Evolutionary conservation across 352 stramenopile species (phyloP), one percentile per base, ranked within the genome.

Genomic region (Globisporangium okanoganense): DNA sequence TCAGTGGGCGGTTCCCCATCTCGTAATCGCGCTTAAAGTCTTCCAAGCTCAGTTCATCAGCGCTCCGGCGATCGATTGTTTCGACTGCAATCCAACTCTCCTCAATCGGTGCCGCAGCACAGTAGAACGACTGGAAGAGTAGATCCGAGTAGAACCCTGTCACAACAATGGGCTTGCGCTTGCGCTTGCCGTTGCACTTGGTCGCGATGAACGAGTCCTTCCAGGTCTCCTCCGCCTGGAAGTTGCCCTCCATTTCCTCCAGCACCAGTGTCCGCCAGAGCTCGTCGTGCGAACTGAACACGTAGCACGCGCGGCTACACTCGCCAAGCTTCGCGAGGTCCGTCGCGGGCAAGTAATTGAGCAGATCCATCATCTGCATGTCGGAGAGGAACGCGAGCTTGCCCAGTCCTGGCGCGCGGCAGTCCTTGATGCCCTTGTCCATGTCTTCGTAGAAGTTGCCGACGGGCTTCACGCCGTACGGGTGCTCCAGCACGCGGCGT

Each of bases 81-180:
- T 95, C 83, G 16, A 88, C 70, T 3, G 58, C 70, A 3, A 94
- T 13, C 87, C 86, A 95, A 12, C 69, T 69, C n/a, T 72, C 54
- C 52, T 87, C 67, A 38, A 90, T 86, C 8, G 80, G 82, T 22
- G 79, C 70, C 2, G 70, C 68, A 1, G 81, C 78, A 49, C 85
- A 95, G 65, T 91, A 92, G 69, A 90, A 94, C 49, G 86, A 82
- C 67, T 94, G 86, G 70, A 95, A 96, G 20, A 96, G 70, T 55
- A 93, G 52, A 51, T 96, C 87, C n/a, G 82, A 94, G 67, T 94
- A 97, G 55, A 97, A 78, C 9, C 83, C 83, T 18, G 74, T 44
- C 12, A 95, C 73, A 25, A 52, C 61, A 35, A 95, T 73, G 10
- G 73, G 75, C 12, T 40, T 56, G 12, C 49, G 36, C 50, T 36